Base-by-base conservation (phyloP, 129 eudicot species). In the Sambucus nigra region DNA sequence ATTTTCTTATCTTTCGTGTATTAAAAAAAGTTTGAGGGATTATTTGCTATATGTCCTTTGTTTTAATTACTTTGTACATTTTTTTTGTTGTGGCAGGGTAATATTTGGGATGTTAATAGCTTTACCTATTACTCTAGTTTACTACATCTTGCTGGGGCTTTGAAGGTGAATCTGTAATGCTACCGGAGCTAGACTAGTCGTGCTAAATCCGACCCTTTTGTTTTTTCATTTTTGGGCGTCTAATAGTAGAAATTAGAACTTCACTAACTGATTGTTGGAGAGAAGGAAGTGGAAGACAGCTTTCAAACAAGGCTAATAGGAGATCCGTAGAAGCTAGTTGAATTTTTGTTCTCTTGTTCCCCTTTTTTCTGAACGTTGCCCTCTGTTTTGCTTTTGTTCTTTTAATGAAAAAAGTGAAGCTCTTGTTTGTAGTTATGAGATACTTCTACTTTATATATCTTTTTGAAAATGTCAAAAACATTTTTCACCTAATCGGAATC, bases 21-120 rank as follows among this genome's bases (percentile, higher is more conserved):
- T n/a, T n/a, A n/a, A n/a, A n/a, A n/a, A n/a, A n/a, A n/a, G n/a
- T n/a, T n/a, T n/a, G n/a, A n/a, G n/a, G n/a, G n/a, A n/a, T n/a
- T n/a, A n/a, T n/a, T n/a, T n/a, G n/a, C n/a, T n/a, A n/a, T n/a
- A 57, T 59, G 15, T 10, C 26, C 28, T 21, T 20, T 38, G 11
- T 38, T 58, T 21, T 41, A 11, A 10, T 39, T 58, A 19, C 13
- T 23, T 24, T 1, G 10, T 18, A 35, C 28, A 10, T n/a, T 39
- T n/a, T 47, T 25, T 57, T 57, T 6, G 51, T 14, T 70, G 22
- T 55, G 65, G 67, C 88, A 87, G 96, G 78, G 96, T 87, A 20
- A 87, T 87, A 68, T 87, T 87, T 73, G 96, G 96, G 39, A 87
- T 87, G 96, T 59, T 87, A 60, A 63, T 87, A 66, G 88, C 89